Base-by-base conservation (phyloP, 2,329 filamentous ascomycete species). In the Fusarium ramigenum region DNA sequence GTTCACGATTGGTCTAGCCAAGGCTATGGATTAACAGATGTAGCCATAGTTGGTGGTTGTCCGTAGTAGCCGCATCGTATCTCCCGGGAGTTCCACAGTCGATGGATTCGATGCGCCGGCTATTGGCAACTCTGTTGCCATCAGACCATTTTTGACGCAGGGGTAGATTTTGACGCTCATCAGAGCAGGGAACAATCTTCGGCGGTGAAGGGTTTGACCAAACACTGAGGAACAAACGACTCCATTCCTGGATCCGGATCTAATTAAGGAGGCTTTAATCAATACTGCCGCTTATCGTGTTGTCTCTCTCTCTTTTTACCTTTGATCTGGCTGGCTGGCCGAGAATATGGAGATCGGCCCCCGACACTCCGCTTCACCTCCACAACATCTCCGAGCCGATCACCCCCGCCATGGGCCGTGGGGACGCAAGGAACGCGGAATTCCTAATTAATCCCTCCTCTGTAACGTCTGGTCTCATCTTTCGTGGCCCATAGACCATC, bases 91-190 rank as follows among this genome's bases (percentile, higher is more conserved):
- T 54, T 68, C 70, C 70, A 69, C 71, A 58, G 47, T 44, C 44
- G 58, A 64, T 46, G 53, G 63, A 43, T 54, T 53, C 50, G 39
- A 58, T 57, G 57, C 49, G 47, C 66, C 65, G 49, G 49, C 66
- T 71, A 73, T 58, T 66, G 70, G 69, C 69, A 73, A 67, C 60
- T 61, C 36, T 47, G 57, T 67, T 60, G 49, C 71, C 63, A 75
- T 75, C 73, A 75, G 73, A 59, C 73, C 73, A 75, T 75, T 72
- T 65, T 52, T 52, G 52, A 71, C 52, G 73, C 73, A 75, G 73
- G 73, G 73, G 73, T 71, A 69, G 42, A 44, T 73, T 37, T 62
- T 47, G 56, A 72, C 57, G 63, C 59, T 69, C 60, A 47, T 50
- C 56, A 50, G 42, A 49, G 56, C 56, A 61, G 68, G 59, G 60